A percentile compares a stretch with the other conserved stretches of the same genome.
Evolutionary conservation across 495 filamentous ascomycete species (phyloP).

Genomic region (Chaetomium cochliodes): DNA sequence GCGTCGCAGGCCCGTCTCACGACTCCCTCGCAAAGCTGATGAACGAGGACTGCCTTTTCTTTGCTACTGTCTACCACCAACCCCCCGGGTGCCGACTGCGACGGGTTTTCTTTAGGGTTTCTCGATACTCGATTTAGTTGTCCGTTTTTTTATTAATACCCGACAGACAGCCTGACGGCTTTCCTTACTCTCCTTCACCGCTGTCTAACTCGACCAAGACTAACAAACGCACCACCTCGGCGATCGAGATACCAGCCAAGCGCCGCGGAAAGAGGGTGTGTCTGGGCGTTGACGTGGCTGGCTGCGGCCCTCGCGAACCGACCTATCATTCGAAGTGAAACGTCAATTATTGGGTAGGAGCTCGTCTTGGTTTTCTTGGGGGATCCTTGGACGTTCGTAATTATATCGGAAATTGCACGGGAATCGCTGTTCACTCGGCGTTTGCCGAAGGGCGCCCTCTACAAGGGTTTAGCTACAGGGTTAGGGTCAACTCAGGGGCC

Average conservation of each 20-base stretch:
- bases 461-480: neutral
- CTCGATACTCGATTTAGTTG: neutral
- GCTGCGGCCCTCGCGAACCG: neutral
- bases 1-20: too few species aligned
- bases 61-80: neutral
- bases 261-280: neutral
- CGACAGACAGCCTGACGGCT: neutral
- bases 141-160: constrained; percentile 4
- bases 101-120: neutral
- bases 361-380: neutral
- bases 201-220: neutral
- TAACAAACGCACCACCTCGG: neutral
- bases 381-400: neutral
- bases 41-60: too few species aligned
- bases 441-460: neutral
- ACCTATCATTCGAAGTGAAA: neutral
- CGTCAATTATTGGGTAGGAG: neutral
- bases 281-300: constrained; percentile 1
- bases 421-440: constrained; percentile 1
- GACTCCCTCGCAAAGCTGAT: too few species aligned
- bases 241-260: neutral
- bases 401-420: constrained; percentile 1
- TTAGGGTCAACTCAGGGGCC: constrained; percentile 1
- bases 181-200: neutral
- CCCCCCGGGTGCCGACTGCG: neutral